Conservation (phyloP, 108 stramenopile genomes). For the Skeletonema menzelii region DNA sequence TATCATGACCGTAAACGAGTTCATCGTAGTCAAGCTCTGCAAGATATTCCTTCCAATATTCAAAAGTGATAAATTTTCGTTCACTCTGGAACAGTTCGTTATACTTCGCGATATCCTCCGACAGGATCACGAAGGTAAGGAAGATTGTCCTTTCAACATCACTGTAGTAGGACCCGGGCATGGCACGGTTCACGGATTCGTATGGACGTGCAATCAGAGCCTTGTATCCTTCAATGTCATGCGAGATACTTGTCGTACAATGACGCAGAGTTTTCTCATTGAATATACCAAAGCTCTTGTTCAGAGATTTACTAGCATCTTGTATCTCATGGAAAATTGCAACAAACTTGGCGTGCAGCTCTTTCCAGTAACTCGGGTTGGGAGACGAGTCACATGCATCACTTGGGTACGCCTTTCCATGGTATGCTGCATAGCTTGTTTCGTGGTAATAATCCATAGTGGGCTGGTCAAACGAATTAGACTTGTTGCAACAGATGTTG, state of each 20-base stretch:
- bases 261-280: slow-evolving; percentile 61
- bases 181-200: slow-evolving; percentile 60
- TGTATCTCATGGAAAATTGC: slow-evolving; percentile 54
- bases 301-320: slow-evolving; percentile 57
- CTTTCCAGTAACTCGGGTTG: slow-evolving; percentile 51
- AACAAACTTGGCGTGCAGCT: slow-evolving; percentile 43
- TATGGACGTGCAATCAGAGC: slow-evolving; percentile 60
- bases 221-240: slow-evolving; percentile 63
- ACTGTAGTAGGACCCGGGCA: slow-evolving; percentile 62
- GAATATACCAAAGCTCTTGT: slow-evolving; percentile 62
- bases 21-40: slow-evolving; percentile 55
- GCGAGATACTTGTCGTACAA: slow-evolving; percentile 49
- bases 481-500: slow-evolving; percentile 61
- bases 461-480: slow-evolving; percentile 43
- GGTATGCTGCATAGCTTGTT: slow-evolving; percentile 42
- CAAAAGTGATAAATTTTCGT: slow-evolving; percentile 58
- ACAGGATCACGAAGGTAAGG: slow-evolving; percentile 52
- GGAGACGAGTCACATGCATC: slow-evolving; percentile 28
- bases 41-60: slow-evolving; percentile 52
- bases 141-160: slow-evolving; percentile 60
- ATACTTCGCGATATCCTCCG: slow-evolving; percentile 55
- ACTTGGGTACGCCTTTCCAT: slow-evolving; percentile 15
- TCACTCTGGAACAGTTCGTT: slow-evolving; percentile 57
- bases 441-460: slow-evolving; percentile 47
- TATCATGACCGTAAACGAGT: slow-evolving; percentile 53